Evolutionary conservation across 164 flowering plant species (phyloP), one percentile per base, ranked within the genome.

Genomic region (Hamamelis virginiana): DNA sequence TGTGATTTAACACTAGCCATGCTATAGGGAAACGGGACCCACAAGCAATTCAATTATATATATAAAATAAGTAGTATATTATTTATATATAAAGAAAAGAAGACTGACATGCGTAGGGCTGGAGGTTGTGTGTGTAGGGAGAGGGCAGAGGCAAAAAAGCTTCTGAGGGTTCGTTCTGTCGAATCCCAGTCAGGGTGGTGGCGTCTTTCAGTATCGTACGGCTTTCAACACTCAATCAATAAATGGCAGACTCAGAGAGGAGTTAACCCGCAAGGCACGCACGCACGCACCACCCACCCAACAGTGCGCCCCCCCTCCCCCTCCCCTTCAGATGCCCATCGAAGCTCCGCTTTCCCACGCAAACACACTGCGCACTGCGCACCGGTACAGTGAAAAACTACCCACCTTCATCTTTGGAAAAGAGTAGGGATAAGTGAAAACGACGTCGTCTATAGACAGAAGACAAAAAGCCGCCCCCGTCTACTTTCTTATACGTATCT

Each of bases 241-340:
- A 22, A 9, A 13, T 23, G 15, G 27, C 25, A 23, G 26, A 59
- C 12, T 6, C 11, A n/a, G 28, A 18, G 43, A 44, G 41, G 44
- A 50, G 58, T 67, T 68, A 74, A 72, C 80, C 78, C 80, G 78
- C 70, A 59, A 72, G 68, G 72, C 78, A 80, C 78, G 82, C 80
- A 69, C 45, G 62, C 13, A 33, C 65, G 18, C 59, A 38, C 45
- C 43, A 25, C 55, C 67, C 47, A 16, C 56, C n/a, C n/a, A n/a
- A n/a, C n/a, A n/a, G n/a, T n/a, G n/a, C n/a, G n/a, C n/a, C n/a
- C n/a, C n/a, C n/a, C n/a, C n/a, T n/a, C n/a, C n/a, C n/a, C n/a
- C n/a, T n/a, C n/a, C n/a, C n/a, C n/a, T 64, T 64, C 67, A 51
- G 51, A 44, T 62, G 66, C 5, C 25, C 38, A 1, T 33, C 11